Evolutionary conservation across 441 rosid species (phyloP), one percentile per base, ranked within the genome.

Genomic region (Euphorbia schlechtendalii): DNA sequence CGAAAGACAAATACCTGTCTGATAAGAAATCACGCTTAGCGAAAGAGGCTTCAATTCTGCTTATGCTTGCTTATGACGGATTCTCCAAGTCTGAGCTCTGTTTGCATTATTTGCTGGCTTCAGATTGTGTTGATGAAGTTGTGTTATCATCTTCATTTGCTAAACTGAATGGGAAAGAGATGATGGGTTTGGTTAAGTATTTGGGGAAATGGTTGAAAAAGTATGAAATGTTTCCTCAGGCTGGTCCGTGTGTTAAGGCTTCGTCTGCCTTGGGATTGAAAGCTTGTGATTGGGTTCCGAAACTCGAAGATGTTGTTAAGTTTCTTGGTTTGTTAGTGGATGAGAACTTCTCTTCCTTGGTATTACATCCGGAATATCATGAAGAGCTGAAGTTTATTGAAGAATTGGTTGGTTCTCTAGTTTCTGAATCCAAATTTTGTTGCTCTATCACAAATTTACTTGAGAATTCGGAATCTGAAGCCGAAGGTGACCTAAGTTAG

Each of bases 141-240:
- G 66, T 87, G 56, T 73, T 93, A 49, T 78, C 97, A 2, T 80
- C 84, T 59, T 69, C 92, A 11, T 71, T 90, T 3, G 78, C 80
- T 55, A 88, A 84, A 73, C 55, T 90, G 79, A 84, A 66, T 34
- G 93, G 83, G 20, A 84, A 81, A 70, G 96, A 93, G 80, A 78
- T 81, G 82, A 71, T 71, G 71, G 74, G 74, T 67, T 76, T 93
- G 73, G 74, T 93, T 40, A 71, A 70, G 17, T 90, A 93, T 63
- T 64, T 93, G 63, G 84, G 85, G 59, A 88, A 93, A 62, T 93
- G 97, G 99, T 72, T 90, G 82, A 86, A 74, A 74, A 90, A 90
- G 70, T 87, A 85, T 41, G 86, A 87, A 64, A 84, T 73, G 80
- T 90, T 90, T 73, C 95, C 99, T 63, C 86, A 80, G 71, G 97